Percentiles rank a stretch among this genome's conserved stretches.
phyloP scores from a whole-genome alignment of 768 basidiomycete species.

The Trametes punicea region DNA sequence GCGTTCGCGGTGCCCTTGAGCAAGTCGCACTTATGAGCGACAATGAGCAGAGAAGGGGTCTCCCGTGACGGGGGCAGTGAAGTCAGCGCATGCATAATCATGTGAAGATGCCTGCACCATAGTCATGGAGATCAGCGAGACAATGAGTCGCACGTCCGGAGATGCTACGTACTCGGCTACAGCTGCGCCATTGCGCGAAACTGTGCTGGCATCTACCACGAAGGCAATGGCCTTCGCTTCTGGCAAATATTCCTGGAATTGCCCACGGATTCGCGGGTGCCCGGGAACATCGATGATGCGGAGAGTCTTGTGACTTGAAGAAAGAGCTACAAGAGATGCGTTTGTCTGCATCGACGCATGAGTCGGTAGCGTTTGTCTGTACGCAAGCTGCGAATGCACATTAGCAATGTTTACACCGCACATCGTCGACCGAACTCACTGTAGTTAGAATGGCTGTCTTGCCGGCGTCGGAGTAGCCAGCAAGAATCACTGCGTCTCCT shows the following conservation, averaged over 20 bases:
- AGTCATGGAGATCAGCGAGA: not conserved
- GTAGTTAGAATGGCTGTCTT: conserved; percentile 77
- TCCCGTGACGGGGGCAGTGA: conserved; percentile 69
- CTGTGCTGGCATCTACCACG: conserved; percentile 74
- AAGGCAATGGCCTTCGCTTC: conserved; percentile 69
- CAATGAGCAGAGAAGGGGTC: conserved; percentile 57
- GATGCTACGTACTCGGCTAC: conserved; percentile 71
- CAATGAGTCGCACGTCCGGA: not conserved
- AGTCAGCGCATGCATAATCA: conserved; percentile 63
- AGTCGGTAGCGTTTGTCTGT: conserved; percentile 59
- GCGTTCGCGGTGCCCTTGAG: conserved; percentile 48
- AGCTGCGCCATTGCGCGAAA: conserved; percentile 69
- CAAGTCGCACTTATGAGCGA: conserved; percentile 77
- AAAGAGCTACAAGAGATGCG: conserved; percentile 44
- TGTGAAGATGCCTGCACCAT: conserved; percentile 62
- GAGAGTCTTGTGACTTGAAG: conserved; percentile 41
- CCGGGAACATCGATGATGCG: conserved; percentile 76
- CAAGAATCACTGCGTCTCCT: conserved; percentile 67
- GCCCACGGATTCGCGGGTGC: conserved; percentile 76
- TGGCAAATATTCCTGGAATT: conserved; percentile 62
- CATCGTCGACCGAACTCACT: conserved; percentile 39
- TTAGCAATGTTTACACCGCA: not conserved
- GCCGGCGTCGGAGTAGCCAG: conserved; percentile 73
- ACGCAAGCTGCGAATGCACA: conserved; percentile 53
- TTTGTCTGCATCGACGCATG: conserved; percentile 80